Evolutionary conservation across 495 filamentous ascomycete genomes (phyloP).

Genomic region (Collariella sp.): DNA sequence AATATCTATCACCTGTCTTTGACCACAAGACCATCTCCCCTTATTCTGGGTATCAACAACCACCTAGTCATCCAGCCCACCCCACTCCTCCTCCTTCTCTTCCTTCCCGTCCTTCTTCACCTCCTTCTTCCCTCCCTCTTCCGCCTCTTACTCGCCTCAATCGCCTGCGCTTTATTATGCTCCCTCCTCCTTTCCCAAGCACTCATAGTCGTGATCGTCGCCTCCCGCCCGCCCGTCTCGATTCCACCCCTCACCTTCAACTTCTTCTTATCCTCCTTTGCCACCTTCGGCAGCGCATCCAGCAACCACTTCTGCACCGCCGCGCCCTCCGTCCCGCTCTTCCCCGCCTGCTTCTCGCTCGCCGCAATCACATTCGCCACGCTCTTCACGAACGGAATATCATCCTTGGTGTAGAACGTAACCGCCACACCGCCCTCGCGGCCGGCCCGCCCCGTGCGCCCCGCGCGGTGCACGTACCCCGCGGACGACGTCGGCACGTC

Average conservation of each 20-base stretch:
- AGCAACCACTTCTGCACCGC: slow-evolving; percentile 77
- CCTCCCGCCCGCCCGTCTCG: slow-evolving; percentile 50
- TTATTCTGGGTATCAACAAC: slow-evolving; percentile 9
- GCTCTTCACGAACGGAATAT: slow-evolving; percentile 80
- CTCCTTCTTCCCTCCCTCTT: slow-evolving; percentile 30
- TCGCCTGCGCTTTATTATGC: slow-evolving; percentile 65
- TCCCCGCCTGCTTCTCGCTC: slow-evolving; percentile 60
- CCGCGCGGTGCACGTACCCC: slow-evolving; percentile 87
- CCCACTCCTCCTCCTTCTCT: slow-evolving; percentile 48
- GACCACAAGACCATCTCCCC: not conserved
- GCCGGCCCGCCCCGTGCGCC: slow-evolving; percentile 82
- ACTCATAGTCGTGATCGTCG: slow-evolving; percentile 84
- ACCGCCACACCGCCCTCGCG: slow-evolving; percentile 83
- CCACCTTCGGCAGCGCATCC: slow-evolving; percentile 72
- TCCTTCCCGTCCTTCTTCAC: slow-evolving; percentile 27
- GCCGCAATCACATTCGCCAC: slow-evolving; percentile 86
- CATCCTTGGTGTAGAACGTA: slow-evolving; percentile 91
- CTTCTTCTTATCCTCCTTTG: slow-evolving; percentile 71
- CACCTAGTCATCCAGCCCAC: slow-evolving; percentile 56
- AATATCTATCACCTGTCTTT: too few relatives aligned
- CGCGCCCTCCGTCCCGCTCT: slow-evolving; percentile 30
- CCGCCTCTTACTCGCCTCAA: slow-evolving; percentile 59
- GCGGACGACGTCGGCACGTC: slow-evolving; percentile 85
- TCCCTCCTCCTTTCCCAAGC: slow-evolving; percentile 74
- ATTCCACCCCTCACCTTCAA: slow-evolving; percentile 70